Base-by-base conservation (phyloP, 1,284 basidiomycete species). In the Rhodotorula sp. region DNA sequence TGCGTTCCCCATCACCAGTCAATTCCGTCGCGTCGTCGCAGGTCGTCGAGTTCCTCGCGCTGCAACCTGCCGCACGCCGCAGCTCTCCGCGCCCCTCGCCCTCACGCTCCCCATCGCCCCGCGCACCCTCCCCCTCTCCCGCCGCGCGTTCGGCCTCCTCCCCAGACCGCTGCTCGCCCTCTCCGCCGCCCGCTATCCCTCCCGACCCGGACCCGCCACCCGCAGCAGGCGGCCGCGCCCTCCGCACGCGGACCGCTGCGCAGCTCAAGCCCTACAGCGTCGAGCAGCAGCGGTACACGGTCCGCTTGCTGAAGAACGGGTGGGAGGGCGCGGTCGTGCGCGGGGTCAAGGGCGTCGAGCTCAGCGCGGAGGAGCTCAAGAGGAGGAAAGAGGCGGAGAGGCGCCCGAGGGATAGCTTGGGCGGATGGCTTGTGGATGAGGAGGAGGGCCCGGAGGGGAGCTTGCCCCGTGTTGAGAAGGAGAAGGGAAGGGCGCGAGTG, bases 271-370 rank as follows among this genome's bases (percentile, higher is more conserved):
- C 82, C 0, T 83, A 81, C 65, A 81, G 82, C 4, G 70, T 79
- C 61, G 82, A 83, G 66, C 79, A 80, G 29, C 68, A 77, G 22
- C 71, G 67, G 44, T 83, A 83, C 75, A 79, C 79, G 39, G 70
- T 75, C n/a, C 67, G 76, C 8, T 71, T 83, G 34, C 73, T 79
- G n/a, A 73, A 73, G 36, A 82, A 82, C 73, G 79, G 82, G 44
- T 83, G 82, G 82, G 67, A 80, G 57, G 82, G 82, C 64, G 82
- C 82, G 17, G 79, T 83, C 21, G 81, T 83, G 1, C 75, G 77
- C 3, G 78, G 80, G 32, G 70, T 56, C 13, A 48, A 63, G 21
- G 51, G 39, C 2, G 58, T 54, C 0, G 74, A 73, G 48, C 36
- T 66, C 25, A 65, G 66, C 3, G 32, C 65, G 0, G 73, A 69